Evolutionary conservation across 306 rosid genomes (phyloP).

Genomic region (apple (Malus domestica)): DNA sequence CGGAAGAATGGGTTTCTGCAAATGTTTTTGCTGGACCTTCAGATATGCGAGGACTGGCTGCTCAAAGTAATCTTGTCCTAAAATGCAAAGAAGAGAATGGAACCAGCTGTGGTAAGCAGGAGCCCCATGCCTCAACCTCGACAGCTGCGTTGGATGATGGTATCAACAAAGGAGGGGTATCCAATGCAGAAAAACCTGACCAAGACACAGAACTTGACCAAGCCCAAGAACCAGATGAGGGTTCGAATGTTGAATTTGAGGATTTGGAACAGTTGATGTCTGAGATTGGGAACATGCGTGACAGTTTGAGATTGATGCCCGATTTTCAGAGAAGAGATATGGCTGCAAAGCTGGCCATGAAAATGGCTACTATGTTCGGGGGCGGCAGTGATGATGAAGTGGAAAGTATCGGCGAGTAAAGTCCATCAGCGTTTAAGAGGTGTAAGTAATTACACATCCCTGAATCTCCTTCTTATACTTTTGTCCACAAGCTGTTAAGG

Average conservation of each 20-base stretch:
- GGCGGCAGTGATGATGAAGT: slow-evolving; percentile 67
- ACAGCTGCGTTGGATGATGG: slow-evolving; percentile 20
- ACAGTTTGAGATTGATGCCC: slow-evolving; percentile 77
- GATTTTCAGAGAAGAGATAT: slow-evolving; percentile 82
- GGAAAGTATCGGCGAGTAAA: slow-evolving; percentile 24
- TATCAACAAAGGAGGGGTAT: slow-evolving; percentile 16
- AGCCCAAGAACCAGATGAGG: slow-evolving; percentile 20
- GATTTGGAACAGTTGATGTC: slow-evolving; percentile 85
- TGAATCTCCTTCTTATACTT: neutral
- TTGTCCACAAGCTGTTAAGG: neutral
- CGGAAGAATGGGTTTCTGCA: slow-evolving; percentile 52
- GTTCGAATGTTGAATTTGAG: slow-evolving; percentile 46
- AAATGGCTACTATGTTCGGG: slow-evolving; percentile 81
- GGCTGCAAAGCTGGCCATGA: slow-evolving; percentile 82
- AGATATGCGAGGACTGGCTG: slow-evolving; percentile 25
- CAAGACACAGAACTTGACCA: slow-evolving; percentile 17
- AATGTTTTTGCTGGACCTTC: slow-evolving; percentile 20
- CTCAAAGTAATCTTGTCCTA: slow-evolving; percentile 15
- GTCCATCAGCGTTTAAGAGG: neutral
- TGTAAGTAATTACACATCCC: neutral
- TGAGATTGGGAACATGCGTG: slow-evolving; percentile 76
- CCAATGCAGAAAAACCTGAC: slow-evolving; percentile 19
- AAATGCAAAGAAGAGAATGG: slow-evolving; percentile 19
- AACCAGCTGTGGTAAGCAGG: slow-evolving; percentile 21
- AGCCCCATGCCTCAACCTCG: slow-evolving; percentile 35